Evolutionary conservation across 2,329 filamentous ascomycete species (phyloP), one percentile per base, ranked within the genome.

Genomic region (Penicillium expansum): DNA sequence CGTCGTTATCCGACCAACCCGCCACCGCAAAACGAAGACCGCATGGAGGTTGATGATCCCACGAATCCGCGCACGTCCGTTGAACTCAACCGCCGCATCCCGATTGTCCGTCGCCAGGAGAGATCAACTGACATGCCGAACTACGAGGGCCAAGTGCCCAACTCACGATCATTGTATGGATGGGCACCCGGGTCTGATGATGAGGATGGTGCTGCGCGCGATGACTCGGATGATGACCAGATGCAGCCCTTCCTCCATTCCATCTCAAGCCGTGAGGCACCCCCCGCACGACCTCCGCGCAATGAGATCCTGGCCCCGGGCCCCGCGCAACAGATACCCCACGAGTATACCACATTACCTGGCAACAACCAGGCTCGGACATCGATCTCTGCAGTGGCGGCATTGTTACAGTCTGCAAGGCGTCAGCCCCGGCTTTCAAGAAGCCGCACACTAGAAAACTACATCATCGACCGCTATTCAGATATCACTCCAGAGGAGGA

Each of bases 121-220:
- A 74, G 73, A 20, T 67, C 76, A 33, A 73, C 77, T 60, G 76
- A 74, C 48, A 73, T 79, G 52, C 71, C 80, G 33, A 78, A 80
- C 42, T 86, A 86, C 64, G 80, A 83, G 57, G 78, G 82, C 61
- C 79, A 80, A 48, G 75, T 80, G 9, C 80, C 83, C 18, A 79
- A 77, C 62, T 71, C 78, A 59, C 82, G 84, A 63, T 79, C 75
- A 52, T 72, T 86, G 42, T 86, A 86, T 70, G 83, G 85, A 68
- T 86, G 84, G 84, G 82, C 83, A 33, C 83, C 83, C 10, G 76
- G 76, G 9, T 73, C 75, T 33, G 73, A 75, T 49, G 68, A 73
- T 16, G 71, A 75, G 11, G 69, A 69, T 13, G 65, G 65, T 41
- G 55, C 55, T 30, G 14, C 9, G 32, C 59, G 33, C 35, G 67